Percentiles rank a stretch among this genome's conserved stretches.
These are phyloP conservation scores for Sanguinoderma infundibulare DNA, from an alignment of 1,284 basidiomycete species.

Conservation along the genomic window DNA sequence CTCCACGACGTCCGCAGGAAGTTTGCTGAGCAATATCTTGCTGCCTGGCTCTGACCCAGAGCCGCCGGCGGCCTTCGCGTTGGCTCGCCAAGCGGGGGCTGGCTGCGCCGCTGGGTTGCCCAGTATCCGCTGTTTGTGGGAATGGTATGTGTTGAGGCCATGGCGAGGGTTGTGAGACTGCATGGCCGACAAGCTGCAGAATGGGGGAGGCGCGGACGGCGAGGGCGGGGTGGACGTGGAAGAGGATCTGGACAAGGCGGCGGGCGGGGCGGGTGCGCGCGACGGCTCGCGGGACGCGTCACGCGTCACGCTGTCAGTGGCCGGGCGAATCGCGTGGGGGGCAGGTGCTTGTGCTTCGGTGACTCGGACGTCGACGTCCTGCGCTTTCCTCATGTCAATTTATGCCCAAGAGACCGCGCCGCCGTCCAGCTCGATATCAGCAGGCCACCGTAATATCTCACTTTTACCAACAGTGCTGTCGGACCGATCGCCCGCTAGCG, in stretches of 20 bases:
- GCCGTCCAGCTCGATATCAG: too few species aligned
- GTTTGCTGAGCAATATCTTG: conserved; percentile 69
- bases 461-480: background rate
- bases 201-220: background rate
- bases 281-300: conserved; percentile 3
- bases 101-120: conserved; percentile 57
- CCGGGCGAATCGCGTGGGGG: too few species aligned
- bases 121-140: conserved; percentile 57
- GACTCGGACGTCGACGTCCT: too few species aligned
- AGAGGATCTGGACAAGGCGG: background rate
- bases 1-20: conserved; percentile 73
- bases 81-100: conserved; percentile 62
- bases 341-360: too few species aligned
- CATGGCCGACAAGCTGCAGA: conserved; percentile 13
- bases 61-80: conserved; percentile 38
- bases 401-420: too few species aligned
- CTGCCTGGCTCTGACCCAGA: conserved; percentile 49
- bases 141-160: conserved; percentile 50
- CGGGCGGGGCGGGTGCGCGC: background rate
- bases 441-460: background rate
- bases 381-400: too few species aligned
- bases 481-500: background rate
- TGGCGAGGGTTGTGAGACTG: conserved; percentile 36
- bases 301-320: background rate
- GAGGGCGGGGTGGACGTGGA: background rate